Base-by-base conservation (phyloP, 768 basidiomycete species). In the Lactifluus hygrophoroides region DNA sequence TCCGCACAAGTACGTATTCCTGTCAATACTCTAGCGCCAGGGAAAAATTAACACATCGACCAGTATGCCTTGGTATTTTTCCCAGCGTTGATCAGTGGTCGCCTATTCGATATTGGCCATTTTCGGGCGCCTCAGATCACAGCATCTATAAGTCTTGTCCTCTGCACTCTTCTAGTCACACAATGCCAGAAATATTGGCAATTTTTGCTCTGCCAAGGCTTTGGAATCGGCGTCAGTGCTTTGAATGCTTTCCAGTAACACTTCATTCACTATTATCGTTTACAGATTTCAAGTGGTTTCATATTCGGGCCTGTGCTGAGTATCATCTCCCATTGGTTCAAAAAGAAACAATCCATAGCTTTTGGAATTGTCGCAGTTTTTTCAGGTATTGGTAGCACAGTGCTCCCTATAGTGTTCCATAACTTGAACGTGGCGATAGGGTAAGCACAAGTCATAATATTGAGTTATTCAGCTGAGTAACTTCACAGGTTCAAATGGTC, bases 101-200 rank as follows among this genome's bases (percentile, higher is more conserved):
- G 85, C 8, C 66, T 90, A 16, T 89, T 90, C 69, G 88, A 91
- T 68, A 67, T 87, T 43, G 88, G 88, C 52, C 80, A 82, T 63
- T 81, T 84, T 68, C 80, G 74, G 32, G 66, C 76, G 2, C 77
- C 84, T 6, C 74, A 79, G 28, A 63, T 78, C 9, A 40, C 71
- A 1, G 77, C 79, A 0, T 83, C 81, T 51, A 72, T 70, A 16
- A 44, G 81, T n/a, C 68, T 88, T 7, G 70, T 90, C 3, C 60
- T 70, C 0, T 75, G 80, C 30, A 84, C 83, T 0, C 81, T 90
- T 65, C 73, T 90, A n/a, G 73, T 78, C 6, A 85, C 85, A 0
- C 74, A 90, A 72, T 90, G 89, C 66, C 84, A 72, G 11, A 58
- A 76, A 57, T 90, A 83, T 65, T 90, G 88, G 89, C 86, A 90